Base-by-base conservation (phyloP, 78 protist genomes). In the Diacronema lutheri region DNA sequence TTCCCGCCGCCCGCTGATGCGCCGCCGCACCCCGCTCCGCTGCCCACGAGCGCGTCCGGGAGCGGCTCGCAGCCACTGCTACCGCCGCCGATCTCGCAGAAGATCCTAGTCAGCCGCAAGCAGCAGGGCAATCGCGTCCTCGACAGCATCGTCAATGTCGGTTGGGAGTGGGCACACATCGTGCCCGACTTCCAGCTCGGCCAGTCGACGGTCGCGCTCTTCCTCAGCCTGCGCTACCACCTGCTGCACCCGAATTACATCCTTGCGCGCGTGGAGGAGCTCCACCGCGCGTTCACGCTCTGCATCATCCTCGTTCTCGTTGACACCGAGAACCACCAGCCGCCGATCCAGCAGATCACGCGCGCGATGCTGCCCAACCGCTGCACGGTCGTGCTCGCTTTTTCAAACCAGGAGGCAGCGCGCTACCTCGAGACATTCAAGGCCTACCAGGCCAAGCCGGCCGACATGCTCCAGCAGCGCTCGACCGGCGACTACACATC, bases 341-440 rank as follows among this genome's bases (percentile, higher is more conserved):
- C 0, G 40, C 46, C 60, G 14, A 1, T 82, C 7, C 40, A 13
- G 40, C 41, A 44, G 44, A 23, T 82, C 37, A 23, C 40, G 31
- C 56, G 20, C n/a, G 9, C 33, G 19, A 41, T 46, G 41, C 6
- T 46, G 50, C 26, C 60, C 41, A 4, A 37, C n/a, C 41, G 35
- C 33, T 13, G 31, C n/a, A 82, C 86, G 79, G 19, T 58, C 19
- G 46, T 82, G n/a, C 79, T 82, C 37, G 73, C 60, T 6, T 64
- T 65, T 57, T 20, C 37, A 31, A 13, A 11, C 31, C n/a, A 0
- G 25, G 91, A 88, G 61, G 81, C 81, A 11, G 91, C 84, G 26
- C 86, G 91, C 25, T 82, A 88, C 58, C 41, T 88, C 19, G 91
- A 88, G 50, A 69, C 87, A 21, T 55, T 69, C 80, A 83, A 83